Conservation (phyloP, 2,329 filamentous ascomycete species). For the Aciculosporium take region DNA sequence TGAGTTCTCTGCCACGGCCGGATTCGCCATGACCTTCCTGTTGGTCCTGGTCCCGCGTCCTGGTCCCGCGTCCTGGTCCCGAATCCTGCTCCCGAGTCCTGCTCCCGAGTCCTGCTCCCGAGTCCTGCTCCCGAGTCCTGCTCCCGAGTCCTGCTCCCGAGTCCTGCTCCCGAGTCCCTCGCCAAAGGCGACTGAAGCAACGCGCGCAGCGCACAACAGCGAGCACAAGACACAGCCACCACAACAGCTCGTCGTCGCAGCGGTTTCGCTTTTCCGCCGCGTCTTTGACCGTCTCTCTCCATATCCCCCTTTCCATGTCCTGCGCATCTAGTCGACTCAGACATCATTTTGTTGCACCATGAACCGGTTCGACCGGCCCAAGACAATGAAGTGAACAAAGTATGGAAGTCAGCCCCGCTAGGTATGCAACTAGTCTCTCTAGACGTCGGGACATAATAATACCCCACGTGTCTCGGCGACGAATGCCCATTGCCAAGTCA, state of each 20-base stretch:
- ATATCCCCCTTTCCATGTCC: neutral
- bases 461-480: conserved; percentile 11
- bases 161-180: neutral
- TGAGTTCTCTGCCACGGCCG: neutral
- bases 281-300: neutral
- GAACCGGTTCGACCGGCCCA: too few relatives aligned
- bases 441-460: neutral
- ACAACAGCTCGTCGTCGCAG: neutral
- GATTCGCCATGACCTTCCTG: neutral
- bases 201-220: neutral
- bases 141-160: too few relatives aligned
- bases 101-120: too few relatives aligned
- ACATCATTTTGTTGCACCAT: neutral
- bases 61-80: too few relatives aligned
- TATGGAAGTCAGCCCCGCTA: neutral
- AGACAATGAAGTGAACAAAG: neutral
- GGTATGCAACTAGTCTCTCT: too few relatives aligned
- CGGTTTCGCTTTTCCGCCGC: neutral
- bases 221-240: neutral
- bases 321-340: neutral
- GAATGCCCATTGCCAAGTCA: conserved; percentile 14
- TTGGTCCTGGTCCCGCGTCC: neutral
- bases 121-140: neutral
- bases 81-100: neutral
- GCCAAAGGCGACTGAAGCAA: too few relatives aligned